Conservation (phyloP, 2,329 filamentous ascomycete genomes). For the Tolypocladium inflatum region DNA sequence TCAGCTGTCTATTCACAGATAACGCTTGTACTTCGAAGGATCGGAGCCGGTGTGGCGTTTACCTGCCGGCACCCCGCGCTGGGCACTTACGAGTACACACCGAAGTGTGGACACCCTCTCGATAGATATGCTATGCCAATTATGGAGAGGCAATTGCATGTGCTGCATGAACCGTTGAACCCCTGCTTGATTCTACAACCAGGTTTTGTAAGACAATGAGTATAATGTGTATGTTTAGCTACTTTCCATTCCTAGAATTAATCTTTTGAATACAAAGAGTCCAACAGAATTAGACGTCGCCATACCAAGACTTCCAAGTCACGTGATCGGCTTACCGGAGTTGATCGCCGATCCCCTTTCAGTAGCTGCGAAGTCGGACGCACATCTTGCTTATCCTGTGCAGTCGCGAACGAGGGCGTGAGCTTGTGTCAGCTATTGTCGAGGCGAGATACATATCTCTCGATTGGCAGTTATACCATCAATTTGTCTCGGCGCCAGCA, state of each 20-base stretch:
- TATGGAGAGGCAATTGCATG: neutral
- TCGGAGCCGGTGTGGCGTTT: neutral
- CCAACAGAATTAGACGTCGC: no score
- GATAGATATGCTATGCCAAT: neutral
- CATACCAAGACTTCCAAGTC: neutral
- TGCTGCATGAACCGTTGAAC: neutral
- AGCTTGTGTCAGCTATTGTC: no score
- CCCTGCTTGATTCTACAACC: neutral
- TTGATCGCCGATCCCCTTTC: neutral
- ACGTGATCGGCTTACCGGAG: neutral
- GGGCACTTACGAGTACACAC: neutral
- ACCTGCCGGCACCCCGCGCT: neutral
- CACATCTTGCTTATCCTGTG: neutral
- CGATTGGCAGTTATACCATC: no score
- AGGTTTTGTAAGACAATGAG: no score
- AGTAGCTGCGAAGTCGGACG: neutral
- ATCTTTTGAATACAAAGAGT: no score
- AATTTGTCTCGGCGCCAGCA: no score
- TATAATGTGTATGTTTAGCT: no score
- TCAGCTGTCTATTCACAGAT: no score
- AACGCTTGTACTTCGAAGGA: neutral
- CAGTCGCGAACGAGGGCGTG: no score
- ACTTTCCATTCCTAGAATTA: no score
- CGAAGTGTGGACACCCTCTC: neutral
- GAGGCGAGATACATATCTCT: no score